Evolutionary conservation across 1,284 basidiomycete genomes (phyloP), one percentile per base, ranked within the genome.

Genomic region (Cryptococcus sp.): DNA sequence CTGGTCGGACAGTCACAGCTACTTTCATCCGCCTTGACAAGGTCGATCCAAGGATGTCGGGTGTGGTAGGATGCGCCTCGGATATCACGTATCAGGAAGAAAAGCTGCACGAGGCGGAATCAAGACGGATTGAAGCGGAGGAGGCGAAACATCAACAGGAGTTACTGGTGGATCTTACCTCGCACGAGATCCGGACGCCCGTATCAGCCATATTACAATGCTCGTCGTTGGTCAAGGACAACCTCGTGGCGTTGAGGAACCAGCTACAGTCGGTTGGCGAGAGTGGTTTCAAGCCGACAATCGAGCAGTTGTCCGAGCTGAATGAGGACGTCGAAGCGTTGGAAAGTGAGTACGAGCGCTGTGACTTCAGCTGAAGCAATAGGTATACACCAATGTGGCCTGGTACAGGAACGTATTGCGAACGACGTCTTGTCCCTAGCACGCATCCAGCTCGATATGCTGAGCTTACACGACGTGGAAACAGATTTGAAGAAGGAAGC

Each of bases 391-490:
- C 69, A 70, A 30, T 78, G 78, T 59, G 78, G 79, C 41, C 68
- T 79, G 16, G 72, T 77, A 0, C 79, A 80, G 63, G 77, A 78
- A 53, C 73, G 79, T 5, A 80, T 81, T 41, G 78, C 79, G 3
- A 76, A 76, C 42, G 79, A 81, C 51, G 73, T 80, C n/a, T 67
- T 80, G 5, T 78, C 77, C 0, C 63, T 81, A 1, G 78, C 78
- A 0, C 64, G 78, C 11, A 75, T 81, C 27, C 79, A 81, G 55
- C 74, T 80, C n/a, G 70, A 71, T 54, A 70, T 72, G 70, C 64
- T 75, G 30, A 60, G 45, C 23, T 41, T 77, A 3, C 67, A 72
- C 64, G 66, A 71, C 19, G 69, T 79, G 48, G 76, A 78, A 50
- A 78, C 72, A 54, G 70, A 78, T 49, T 52, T 80, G 22, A 55